Percentiles rank a stretch among this genome's conserved stretches.
phyloP scores from a whole-genome alignment of 176 grass and related monocot species.

The Eragrostis nindensis region DNA sequence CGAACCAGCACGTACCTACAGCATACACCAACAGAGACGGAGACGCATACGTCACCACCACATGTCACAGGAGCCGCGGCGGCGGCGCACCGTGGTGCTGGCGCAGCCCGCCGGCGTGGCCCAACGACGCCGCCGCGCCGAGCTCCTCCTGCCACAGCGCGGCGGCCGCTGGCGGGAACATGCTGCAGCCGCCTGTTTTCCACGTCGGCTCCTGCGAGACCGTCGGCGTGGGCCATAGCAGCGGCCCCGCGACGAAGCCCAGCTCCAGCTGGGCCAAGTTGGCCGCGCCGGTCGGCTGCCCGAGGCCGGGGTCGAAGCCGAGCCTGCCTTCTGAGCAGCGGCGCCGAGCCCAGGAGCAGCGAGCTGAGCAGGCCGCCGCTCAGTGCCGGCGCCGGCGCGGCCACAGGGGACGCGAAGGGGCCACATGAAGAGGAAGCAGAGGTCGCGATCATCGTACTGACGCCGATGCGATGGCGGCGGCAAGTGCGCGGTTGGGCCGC shows the following conservation, averaged over 20 bases:
- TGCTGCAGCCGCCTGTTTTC: neutral
- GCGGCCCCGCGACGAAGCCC: neutral
- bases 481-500: neutral
- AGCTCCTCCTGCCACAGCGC: conserved; percentile 51
- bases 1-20: too few species aligned
- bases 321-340: conserved; percentile 40
- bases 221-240: neutral
- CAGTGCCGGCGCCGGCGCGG: neutral
- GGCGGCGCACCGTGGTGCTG: too few species aligned
- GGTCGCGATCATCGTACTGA: neutral
- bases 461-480: neutral
- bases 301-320: conserved; percentile 46
- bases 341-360: conserved; percentile 34
- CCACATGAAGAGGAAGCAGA: too few species aligned
- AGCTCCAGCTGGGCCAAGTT: conserved; percentile 8
- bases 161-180: neutral
- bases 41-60: too few species aligned
- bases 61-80: too few species aligned
- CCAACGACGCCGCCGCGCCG: conserved; percentile 1
- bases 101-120: too few species aligned
- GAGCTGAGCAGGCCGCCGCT: conserved; percentile 29
- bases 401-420: neutral
- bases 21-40: too few species aligned
- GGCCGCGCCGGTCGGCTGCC: neutral
- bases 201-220: neutral